Conservation (phyloP, 169 alveolate species). For the Plasmodium inui region DNA sequence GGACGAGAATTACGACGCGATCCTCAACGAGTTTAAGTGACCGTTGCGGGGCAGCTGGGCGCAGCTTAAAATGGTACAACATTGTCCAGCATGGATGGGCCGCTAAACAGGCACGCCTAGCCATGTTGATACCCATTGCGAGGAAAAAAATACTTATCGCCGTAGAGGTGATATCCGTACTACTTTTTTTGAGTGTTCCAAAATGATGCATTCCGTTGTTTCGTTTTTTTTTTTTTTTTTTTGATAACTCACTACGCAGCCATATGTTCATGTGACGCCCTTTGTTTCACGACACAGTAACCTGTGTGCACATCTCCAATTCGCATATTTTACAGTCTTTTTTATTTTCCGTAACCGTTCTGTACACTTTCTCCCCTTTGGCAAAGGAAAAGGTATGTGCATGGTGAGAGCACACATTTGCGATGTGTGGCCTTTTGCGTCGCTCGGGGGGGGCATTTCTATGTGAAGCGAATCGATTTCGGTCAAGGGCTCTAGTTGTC, state of each 20-base stretch:
- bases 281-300: not conserved
- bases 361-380: not conserved
- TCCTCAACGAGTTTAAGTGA: slow-evolving; percentile 62
- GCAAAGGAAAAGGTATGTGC: not conserved
- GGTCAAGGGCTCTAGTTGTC: not conserved
- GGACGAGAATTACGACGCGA: slow-evolving; percentile 67
- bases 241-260: not conserved
- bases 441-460: not conserved
- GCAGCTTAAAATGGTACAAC: not conserved
- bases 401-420: not conserved
- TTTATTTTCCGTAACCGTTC: not conserved
- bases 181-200: not conserved
- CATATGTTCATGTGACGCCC: not conserved
- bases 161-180: not conserved
- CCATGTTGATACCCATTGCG: not conserved
- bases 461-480: not conserved
- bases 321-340: not conserved
- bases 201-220: not conserved
- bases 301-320: not conserved
- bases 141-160: not conserved
- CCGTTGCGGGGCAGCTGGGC: not conserved
- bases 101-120: too few relatives aligned
- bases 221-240: not conserved
- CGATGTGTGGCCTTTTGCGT: not conserved
- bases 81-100: not conserved